Base-by-base conservation (phyloP, 1,284 basidiomycete genomes). In the Ceratobasidium sp. region DNA sequence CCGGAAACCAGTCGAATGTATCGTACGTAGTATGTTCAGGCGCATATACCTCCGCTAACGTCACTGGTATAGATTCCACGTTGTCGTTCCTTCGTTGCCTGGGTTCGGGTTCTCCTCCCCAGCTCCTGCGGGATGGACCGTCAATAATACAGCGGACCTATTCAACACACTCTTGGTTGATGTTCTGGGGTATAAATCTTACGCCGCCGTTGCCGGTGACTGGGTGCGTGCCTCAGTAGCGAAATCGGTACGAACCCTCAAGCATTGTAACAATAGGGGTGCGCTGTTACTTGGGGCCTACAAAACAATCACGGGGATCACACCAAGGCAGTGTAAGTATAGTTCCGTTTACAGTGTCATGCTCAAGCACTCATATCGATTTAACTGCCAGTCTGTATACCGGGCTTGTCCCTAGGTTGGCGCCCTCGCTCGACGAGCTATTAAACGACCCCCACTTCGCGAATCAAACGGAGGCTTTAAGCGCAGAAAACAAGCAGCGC, bases 21-120 rank as follows among this genome's bases (percentile, higher is more conserved):
- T 64, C 60, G 60, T 64, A 29, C 50, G 60, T 52, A 35, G 3
- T 7, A 29, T 10, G 31, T 20, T 35, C 29, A 32, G 1, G 42
- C 13, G 0, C 38, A 49, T 17, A 34, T 17, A 38, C n/a, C 29
- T 27, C 17, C 13, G 40, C 56, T 38, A 34, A 17, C 0, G 25
- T 64, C 17, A 62, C 35, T 8, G n/a, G 40, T 0, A 47, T 55
- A 38, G 60, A 7, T 71, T 71, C n/a, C 68, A 71, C 67, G 58
- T 71, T n/a, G 53, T 71, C 22, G 60, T 71, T 12, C 70, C 70
- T 10, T 69, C 70, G 3, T 15, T 71, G 10, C 70, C 70, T n/a
- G 70, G 70, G n/a, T 71, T 69, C 53, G 70, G 60, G 27, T 71
- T 69, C 50, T 65, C 57, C 5, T 69, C 68, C 2, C 58, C 67